phyloP scores from a whole-genome alignment of 75 land plant genomes.

The Pinus tabuliformis region DNA sequence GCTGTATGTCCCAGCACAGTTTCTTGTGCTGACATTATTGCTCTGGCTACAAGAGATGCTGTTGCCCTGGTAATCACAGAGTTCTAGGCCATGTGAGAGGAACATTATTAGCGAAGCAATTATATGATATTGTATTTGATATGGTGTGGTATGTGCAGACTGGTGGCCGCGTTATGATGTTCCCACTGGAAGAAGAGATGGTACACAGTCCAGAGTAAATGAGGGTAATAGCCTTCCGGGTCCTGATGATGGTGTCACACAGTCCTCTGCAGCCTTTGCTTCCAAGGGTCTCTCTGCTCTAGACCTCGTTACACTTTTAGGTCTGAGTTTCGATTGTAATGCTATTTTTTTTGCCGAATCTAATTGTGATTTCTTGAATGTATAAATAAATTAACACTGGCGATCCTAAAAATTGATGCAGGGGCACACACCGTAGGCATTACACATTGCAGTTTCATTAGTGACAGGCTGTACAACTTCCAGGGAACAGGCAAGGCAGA shows the following conservation, averaged over 20 bases:
- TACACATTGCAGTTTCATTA: constrained; percentile 61
- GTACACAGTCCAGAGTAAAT: not conserved
- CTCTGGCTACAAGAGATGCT: constrained; percentile 20
- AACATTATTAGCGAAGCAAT: not conserved
- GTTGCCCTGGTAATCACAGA: constrained; percentile 3
- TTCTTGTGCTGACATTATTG: constrained; percentile 26
- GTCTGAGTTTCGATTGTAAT: not conserved
- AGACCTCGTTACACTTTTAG: constrained; percentile 14
- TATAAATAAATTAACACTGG: too few species aligned
- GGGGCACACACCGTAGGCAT: constrained; percentile 81
- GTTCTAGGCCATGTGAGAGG: not conserved
- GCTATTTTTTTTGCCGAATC: too few species aligned
- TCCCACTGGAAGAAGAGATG: constrained; percentile 30
- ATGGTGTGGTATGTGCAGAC: constrained; percentile 10
- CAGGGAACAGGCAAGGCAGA: constrained; percentile 51
- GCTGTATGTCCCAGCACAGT: constrained; percentile 14
- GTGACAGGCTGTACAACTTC: constrained; percentile 65
- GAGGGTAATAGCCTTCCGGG: constrained; percentile 1
- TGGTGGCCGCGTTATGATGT: constrained; percentile 29
- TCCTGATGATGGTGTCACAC: not conserved
- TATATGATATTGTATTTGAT: not conserved
- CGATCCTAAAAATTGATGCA: constrained; percentile 4
- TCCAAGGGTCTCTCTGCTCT: constrained; percentile 12
- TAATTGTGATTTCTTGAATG: too few species aligned
- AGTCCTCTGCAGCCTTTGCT: constrained; percentile 7